Base-by-base conservation (phyloP, 495 filamentous ascomycete genomes). In the Thermothielavioides terrestris region DNA sequence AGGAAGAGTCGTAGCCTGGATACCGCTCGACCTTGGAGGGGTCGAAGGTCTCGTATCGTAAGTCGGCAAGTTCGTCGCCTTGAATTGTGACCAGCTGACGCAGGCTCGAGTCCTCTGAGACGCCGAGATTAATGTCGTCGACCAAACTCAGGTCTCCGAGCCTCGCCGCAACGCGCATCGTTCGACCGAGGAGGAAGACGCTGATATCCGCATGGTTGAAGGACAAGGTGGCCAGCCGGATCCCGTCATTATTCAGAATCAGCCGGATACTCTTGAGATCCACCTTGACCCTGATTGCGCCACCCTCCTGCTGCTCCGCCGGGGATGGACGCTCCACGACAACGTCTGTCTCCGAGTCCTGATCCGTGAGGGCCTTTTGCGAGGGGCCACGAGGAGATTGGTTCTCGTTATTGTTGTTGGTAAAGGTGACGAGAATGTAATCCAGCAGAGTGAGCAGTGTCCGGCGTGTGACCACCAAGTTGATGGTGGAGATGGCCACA, bases 231-330 rank as follows among this genome's bases (percentile, higher is more conserved):
- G 91, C 92, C 15, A 98, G 75, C 23, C 91, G 82, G 44, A 97
- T 94, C 4, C 92, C 94, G 60, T 98, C 92, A 58, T 98, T 96
- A 63, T 98, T 98, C n/a, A 98, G 77, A 55, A 98, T 90, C 42
- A 97, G 75, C 12, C 85, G 78, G 58, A 98, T 94, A 71, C 87
- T 92, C 68, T 94, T 89, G 37, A 98, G 70, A 49, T 94, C 82
- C 21, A 94, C 81, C 69, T 94, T 95, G 68, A 98, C 89, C 42
- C 78, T 68, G 48, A 81, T 73, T 14, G 71, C 62, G 27, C 72
- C 73, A 30, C 68, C 32, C 35, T 63, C 59, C 27, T 48, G 46
- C 39, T 68, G 68, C 34, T 65, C 65, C 11, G 45, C 45, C 20
- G 50, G 39, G 8, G 68, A 46, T 4, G 66, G 50, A 2, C 63